These are phyloP conservation scores for Colletotrichum paranaense DNA, from an alignment of 2,329 filamentous ascomycete species.

Conservation along the genomic window DNA sequence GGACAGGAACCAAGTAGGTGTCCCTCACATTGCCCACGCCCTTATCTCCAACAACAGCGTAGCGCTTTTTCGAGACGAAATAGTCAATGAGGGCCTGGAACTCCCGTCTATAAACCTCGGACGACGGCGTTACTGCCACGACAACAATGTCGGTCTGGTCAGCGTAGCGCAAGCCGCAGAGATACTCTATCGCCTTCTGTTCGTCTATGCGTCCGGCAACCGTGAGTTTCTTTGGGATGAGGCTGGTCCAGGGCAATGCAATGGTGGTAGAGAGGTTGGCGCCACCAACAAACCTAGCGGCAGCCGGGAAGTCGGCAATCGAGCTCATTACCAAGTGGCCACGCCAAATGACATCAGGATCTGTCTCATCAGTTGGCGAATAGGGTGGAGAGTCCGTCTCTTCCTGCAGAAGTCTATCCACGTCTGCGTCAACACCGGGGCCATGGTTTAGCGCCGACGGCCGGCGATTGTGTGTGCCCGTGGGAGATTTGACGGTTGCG, in stretches of 20 bases:
- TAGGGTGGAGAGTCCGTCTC: constrained; percentile 85
- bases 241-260: constrained; percentile 71
- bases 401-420: constrained; percentile 87
- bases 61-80: constrained; percentile 83
- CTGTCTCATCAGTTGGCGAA: constrained; percentile 79
- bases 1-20: constrained; percentile 89
- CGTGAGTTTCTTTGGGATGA: constrained; percentile 77
- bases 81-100: constrained; percentile 89
- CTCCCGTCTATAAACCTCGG: constrained; percentile 67
- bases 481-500: constrained; percentile 82
- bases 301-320: constrained; percentile 79
- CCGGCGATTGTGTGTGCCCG: constrained; percentile 58
- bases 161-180: constrained; percentile 87
- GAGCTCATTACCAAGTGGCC: constrained; percentile 82
- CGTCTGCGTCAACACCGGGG: constrained; percentile 83
- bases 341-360: constrained; percentile 82
- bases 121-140: constrained; percentile 75
- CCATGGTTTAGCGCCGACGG: constrained; percentile 63
- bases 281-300: constrained; percentile 86
- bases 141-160: constrained; percentile 86
- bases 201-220: constrained; percentile 86
- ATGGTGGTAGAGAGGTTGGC: constrained; percentile 77
- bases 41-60: constrained; percentile 87
- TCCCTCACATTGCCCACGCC: constrained; percentile 82
- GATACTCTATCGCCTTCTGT: constrained; percentile 87